These are phyloP conservation scores for Celoporthe dispersa DNA, from an alignment of 2,329 filamentous ascomycete genomes.

Conservation along the genomic window DNA sequence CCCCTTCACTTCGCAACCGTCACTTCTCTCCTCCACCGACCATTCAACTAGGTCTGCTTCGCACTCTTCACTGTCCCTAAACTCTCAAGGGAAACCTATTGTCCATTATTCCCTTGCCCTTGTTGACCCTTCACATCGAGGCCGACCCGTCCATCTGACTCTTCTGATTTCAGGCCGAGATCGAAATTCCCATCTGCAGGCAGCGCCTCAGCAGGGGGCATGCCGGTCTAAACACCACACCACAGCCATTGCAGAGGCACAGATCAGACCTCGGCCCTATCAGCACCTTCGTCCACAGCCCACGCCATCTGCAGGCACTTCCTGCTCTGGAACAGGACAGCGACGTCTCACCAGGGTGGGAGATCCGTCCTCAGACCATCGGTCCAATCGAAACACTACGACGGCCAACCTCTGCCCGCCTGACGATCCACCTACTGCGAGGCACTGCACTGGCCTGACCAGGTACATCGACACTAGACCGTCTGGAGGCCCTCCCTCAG, in stretches of 20 bases:
- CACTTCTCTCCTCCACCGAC: neutral
- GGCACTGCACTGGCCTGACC: conserved; percentile 7
- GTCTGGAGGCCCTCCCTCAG: conserved; percentile 6
- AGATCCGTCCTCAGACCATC: conserved; percentile 19
- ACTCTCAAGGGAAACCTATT: too few relatives aligned
- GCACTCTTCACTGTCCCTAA: neutral
- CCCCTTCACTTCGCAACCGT: neutral
- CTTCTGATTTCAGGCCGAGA: neutral
- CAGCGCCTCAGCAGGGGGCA: conserved; percentile 14
- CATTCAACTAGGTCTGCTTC: neutral
- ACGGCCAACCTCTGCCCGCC: neutral
- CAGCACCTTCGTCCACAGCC: neutral
- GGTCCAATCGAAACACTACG: conserved; percentile 22
- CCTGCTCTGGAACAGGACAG: conserved; percentile 18
- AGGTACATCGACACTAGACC: conserved; percentile 10
- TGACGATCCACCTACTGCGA: conserved; percentile 9
- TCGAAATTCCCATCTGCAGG: neutral
- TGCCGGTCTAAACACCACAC: conserved; percentile 26
- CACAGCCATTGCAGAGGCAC: conserved; percentile 6
- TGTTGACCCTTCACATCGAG: neutral
- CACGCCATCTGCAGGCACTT: conserved; percentile 3
- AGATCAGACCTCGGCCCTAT: conserved; percentile 16
- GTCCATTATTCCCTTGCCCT: too few relatives aligned
- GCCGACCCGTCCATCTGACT: neutral
- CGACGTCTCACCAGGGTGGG: conserved; percentile 25